Percentiles rank a stretch among this genome's conserved stretches.
phyloP scores from a whole-genome alignment of 2,329 filamentous ascomycete genomes.

The Fusarium sp. region DNA sequence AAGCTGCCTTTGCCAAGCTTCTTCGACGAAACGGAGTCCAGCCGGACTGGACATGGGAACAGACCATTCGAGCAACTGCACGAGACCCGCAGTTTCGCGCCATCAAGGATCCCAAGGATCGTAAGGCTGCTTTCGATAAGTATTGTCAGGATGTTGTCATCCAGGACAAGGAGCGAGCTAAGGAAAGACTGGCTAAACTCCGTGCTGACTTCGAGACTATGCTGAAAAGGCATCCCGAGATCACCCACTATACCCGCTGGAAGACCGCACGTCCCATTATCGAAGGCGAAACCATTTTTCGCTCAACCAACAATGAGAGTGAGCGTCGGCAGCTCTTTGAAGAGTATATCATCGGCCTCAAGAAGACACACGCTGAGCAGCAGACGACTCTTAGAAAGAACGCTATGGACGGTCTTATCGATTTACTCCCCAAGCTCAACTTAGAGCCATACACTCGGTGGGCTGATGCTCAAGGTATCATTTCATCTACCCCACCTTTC shows the following conservation, averaged over 20 bases:
- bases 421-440: conserved; percentile 81
- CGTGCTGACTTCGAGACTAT: conserved; percentile 95
- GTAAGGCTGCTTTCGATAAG: conserved; percentile 92
- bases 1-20: conserved; percentile 92
- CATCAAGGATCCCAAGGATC: conserved; percentile 90
- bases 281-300: conserved; percentile 94
- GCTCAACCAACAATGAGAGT: conserved; percentile 86
- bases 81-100: conserved; percentile 94
- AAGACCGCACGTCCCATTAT: conserved; percentile 95
- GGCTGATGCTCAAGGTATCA: conserved; percentile 87
- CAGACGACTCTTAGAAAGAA: conserved; percentile 79
- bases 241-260: conserved; percentile 97
- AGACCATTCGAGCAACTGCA: conserved; percentile 85
- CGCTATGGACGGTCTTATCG: conserved; percentile 85
- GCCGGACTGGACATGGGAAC: conserved; percentile 92
- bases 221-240: conserved; percentile 96
- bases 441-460: conserved; percentile 95
- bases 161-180: conserved; percentile 94
- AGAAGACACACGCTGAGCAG: conserved; percentile 81
- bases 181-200: conserved; percentile 91
- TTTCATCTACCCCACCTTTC: conserved; percentile 82
- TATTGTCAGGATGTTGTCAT: conserved; percentile 90
- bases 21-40: conserved; percentile 87
- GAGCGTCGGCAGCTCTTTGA: conserved; percentile 93
- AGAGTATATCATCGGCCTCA: conserved; percentile 89